Percentiles rank a stretch among this genome's conserved stretches.
phyloP scores from a whole-genome alignment of 2,329 filamentous ascomycete species.

The Huntiella savannae region DNA sequence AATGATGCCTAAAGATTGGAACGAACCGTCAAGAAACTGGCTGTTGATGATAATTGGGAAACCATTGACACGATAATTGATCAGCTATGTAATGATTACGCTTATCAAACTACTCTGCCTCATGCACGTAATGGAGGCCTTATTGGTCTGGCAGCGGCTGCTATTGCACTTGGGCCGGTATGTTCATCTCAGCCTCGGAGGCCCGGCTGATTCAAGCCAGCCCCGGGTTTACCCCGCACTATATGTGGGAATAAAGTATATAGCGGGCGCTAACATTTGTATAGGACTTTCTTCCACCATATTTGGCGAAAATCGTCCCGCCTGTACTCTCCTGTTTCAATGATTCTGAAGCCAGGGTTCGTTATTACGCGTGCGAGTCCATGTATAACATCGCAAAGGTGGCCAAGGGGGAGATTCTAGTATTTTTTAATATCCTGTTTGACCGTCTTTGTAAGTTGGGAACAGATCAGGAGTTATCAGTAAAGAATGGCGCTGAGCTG shows the following conservation, averaged over 20 bases:
- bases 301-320: slow-evolving; percentile 83
- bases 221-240: slow-evolving; percentile 1
- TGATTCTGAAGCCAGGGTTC: slow-evolving; percentile 89
- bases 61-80: slow-evolving; percentile 76
- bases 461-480: slow-evolving; percentile 86
- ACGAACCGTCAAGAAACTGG: slow-evolving; percentile 69
- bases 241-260: not conserved
- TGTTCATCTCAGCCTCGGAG: slow-evolving; percentile 20
- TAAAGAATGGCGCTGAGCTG: slow-evolving; percentile 94
- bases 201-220: not conserved
- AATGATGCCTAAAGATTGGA: slow-evolving; percentile 49
- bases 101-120: slow-evolving; percentile 90
- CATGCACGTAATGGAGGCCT: slow-evolving; percentile 91
- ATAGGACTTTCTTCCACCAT: slow-evolving; percentile 48
- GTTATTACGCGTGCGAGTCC: slow-evolving; percentile 96
- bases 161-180: slow-evolving; percentile 84
- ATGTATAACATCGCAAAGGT: slow-evolving; percentile 99
- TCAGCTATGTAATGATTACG: slow-evolving; percentile 93
- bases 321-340: slow-evolving; percentile 94
- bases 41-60: slow-evolving; percentile 56
- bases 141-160: slow-evolving; percentile 85
- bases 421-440: slow-evolving; percentile 98
- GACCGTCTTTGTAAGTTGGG: slow-evolving; percentile 93
- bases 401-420: slow-evolving; percentile 87
- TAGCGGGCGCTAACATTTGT: not conserved